Percentiles rank a stretch among this genome's conserved stretches.
phyloP scores from a whole-genome alignment of 1,284 basidiomycete species.

The Heterobasidion occidentale region DNA sequence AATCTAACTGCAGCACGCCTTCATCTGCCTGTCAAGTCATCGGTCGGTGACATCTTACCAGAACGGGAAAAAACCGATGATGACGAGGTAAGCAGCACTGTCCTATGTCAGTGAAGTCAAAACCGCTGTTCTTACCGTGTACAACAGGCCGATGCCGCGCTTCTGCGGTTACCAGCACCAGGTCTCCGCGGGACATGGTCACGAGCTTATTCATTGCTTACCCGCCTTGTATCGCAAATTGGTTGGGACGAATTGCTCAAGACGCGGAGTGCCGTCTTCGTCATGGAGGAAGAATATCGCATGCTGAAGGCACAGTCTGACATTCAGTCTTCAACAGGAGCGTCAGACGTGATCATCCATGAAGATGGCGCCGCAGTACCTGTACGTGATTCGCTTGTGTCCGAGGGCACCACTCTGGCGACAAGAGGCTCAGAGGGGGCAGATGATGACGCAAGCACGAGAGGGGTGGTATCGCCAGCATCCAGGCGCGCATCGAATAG shows the following conservation, averaged over 20 bases:
- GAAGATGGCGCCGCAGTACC: constrained; percentile 44
- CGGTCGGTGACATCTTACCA: constrained; percentile 78
- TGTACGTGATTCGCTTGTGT: neutral
- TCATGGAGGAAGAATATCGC: constrained; percentile 99
- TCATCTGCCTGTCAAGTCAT: constrained; percentile 81
- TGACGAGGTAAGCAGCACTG: constrained; percentile 55
- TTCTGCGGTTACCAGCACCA: constrained; percentile 90
- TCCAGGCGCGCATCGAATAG: constrained; percentile 24
- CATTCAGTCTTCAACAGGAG: constrained; percentile 24
- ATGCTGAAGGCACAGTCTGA: constrained; percentile 74
- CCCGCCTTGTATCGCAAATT: constrained; percentile 85
- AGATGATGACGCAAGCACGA: constrained; percentile 73
- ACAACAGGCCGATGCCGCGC: constrained; percentile 78
- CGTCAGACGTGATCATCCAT: constrained; percentile 32
- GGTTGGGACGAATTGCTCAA: constrained; percentile 99
- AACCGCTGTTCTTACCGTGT: neutral
- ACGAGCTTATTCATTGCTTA: constrained; percentile 86
- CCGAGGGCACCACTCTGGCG: neutral
- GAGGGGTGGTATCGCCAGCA: constrained; percentile 35
- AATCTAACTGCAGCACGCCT: constrained; percentile 77
- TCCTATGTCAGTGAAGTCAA: neutral
- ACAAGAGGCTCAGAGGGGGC: constrained; percentile 20
- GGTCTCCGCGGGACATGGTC: constrained; percentile 94
- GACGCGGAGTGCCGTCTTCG: constrained; percentile 90
- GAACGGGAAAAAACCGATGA: constrained; percentile 71